Evolutionary conservation across 179 eudicot genomes (phyloP), one percentile per base, ranked within the genome.

Genomic region (Silene coronaria): DNA sequence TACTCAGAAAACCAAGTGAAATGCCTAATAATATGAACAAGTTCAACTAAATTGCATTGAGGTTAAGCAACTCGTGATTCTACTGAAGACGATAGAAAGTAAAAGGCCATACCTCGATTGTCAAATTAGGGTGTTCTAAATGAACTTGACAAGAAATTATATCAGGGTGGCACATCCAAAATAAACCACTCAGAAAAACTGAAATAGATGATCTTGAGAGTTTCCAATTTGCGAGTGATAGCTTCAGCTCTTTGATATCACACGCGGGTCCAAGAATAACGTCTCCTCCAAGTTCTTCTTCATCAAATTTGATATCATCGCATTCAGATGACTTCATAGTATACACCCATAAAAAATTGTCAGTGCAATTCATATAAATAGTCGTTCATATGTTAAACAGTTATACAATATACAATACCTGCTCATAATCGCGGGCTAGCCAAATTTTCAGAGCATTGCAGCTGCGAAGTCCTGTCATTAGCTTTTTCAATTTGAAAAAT

Each of bases 141-240:
- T 27, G 21, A 30, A 14, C 6, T 12, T 22, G 42, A 2, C 30
- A 14, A 16, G 45, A 64, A 64, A 64, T 14, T 8, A 63, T 26
- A 13, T 28, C n/a, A 63, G 67, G 67, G 67, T 63, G 67, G 26
- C 67, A 26, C 27, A 6, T 28, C 69, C 69, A 64, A 45, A 64
- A 30, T 64, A 64, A 28, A 28, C 21, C 42, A 30, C 30, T 19
- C 17, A 64, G 11, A 28, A 64, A 30, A 27, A 45, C 34, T 27
- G 67, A 63, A 63, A 63, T 26, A 26, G 67, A 24, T 34, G 67
- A 63, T 8, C 28, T 0, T 14, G 38, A 8, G 42, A 64, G 42
- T 64, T 14, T 27, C 69, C 69, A 30, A 30, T 38, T 5, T 1
- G 1, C 3, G 21, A 64, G 22, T 45, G 1, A 3, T 17, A 64